phyloP scores from a whole-genome alignment of 2,329 filamentous ascomycete species.

The Alternaria consortialis region DNA sequence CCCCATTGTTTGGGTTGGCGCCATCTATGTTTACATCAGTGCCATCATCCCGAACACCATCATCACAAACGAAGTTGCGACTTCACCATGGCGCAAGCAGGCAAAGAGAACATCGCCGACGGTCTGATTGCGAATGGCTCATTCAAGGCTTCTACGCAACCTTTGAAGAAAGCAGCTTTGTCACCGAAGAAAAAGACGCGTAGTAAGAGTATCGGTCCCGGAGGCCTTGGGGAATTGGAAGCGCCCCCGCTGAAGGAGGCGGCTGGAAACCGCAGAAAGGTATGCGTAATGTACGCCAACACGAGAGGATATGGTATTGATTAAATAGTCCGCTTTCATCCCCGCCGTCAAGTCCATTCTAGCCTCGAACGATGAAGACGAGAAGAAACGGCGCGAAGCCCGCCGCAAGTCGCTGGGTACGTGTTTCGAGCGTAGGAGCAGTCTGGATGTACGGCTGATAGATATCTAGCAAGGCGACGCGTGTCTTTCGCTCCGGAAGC shows the following conservation, averaged over 20 bases:
- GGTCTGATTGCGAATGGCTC: conserved; percentile 45
- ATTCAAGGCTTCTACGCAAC: conserved; percentile 36
- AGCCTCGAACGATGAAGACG: conserved; percentile 66
- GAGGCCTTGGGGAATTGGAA: conserved; percentile 87
- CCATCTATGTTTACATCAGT: conserved; percentile 20
- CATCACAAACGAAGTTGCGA: conserved; percentile 13
- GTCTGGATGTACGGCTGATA: conserved; percentile 20
- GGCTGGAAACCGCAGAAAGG: conserved; percentile 80
- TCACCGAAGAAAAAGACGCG: conserved; percentile 60
- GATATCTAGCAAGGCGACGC: conserved; percentile 74
- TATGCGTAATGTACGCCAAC: conserved; percentile 53
- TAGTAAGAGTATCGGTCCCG: conserved; percentile 95
- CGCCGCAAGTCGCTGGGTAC: conserved; percentile 85
- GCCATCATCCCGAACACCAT: conserved; percentile 12
- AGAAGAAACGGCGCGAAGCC: conserved; percentile 78
- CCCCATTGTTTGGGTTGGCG: conserved; percentile 23
- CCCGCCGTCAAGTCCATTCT: conserved; percentile 63
- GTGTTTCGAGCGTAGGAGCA: conserved; percentile 14
- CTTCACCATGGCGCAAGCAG: conserved; percentile 43
- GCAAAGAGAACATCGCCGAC: conserved; percentile 75
- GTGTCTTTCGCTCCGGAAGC: conserved; percentile 98
- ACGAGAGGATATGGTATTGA: conserved; percentile 24
- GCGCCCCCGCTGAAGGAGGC: conserved; percentile 77
- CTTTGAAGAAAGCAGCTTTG: conserved; percentile 30
- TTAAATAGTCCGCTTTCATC: conserved; percentile 55